Conservation (phyloP, 352 stramenopile genomes). For the Paralagenidium karlingii region DNA sequence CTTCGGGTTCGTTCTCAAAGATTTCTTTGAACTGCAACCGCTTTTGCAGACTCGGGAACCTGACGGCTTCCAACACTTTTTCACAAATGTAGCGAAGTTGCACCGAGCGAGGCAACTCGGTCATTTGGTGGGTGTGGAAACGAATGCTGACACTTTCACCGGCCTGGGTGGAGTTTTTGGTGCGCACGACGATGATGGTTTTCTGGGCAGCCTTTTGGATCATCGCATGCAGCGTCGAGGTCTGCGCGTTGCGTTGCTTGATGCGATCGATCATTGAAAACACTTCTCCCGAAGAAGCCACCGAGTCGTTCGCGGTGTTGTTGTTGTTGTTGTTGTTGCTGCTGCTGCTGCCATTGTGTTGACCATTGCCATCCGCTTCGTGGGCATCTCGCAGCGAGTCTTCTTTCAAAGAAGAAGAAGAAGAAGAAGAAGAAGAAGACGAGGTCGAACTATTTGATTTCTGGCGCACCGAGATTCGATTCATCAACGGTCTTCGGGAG, state of each 20-base stretch:
- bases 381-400: too few species aligned
- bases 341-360: too few species aligned
- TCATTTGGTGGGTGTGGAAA: conserved; percentile 26
- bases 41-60: conserved; percentile 17
- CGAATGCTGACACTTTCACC: conserved; percentile 50
- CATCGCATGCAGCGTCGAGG: conserved; percentile 38
- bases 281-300: too few species aligned
- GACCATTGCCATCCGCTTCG: too few species aligned
- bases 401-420: too few species aligned
- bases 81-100: conserved; percentile 27
- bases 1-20: conserved; percentile 22
- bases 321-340: too few species aligned
- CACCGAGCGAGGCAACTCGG: conserved; percentile 35
- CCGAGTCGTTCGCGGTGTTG: too few species aligned
- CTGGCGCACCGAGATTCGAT: too few species aligned
- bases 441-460: too few species aligned
- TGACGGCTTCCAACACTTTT: conserved; percentile 33
- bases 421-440: too few species aligned
- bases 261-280: conserved; percentile 39
- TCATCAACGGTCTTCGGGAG: too few species aligned
- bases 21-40: conserved; percentile 23
- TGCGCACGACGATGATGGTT: conserved; percentile 55
- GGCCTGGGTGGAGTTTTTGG: conserved; percentile 55
- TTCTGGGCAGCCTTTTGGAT: conserved; percentile 59
- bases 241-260: conserved; percentile 27